Evolutionary conservation across 352 stramenopile species (phyloP), one percentile per base, ranked within the genome.

Genomic region (Pythium brachiatum): DNA sequence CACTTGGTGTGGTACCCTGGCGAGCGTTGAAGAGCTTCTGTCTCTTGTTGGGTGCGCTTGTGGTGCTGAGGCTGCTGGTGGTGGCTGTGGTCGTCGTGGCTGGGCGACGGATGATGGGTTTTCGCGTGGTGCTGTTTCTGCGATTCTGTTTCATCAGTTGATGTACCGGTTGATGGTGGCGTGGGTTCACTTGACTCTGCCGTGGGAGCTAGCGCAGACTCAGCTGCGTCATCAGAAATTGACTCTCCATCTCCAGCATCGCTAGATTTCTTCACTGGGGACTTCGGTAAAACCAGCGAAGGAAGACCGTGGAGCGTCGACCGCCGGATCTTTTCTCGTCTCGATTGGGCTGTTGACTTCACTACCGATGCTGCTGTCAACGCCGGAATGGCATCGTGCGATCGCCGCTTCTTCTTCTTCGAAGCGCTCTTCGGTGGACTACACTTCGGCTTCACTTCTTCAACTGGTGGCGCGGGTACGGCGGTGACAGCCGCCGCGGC

Each of bases 1-100:
- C 79, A 91, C 21, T 86, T 87, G 21, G 76, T 75, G 70, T 86
- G 82, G 53, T 91, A 91, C 15, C 38, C 36, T 16, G 56, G 66
- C n/a, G 66, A 67, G 8, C 51, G 41, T 29, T 55, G 57, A 1
- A 64, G 16, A 0, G 27, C 16, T 6, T 62, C 58, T 26, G 43
- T 55, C 47, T 57, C 56, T 16, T 57, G 15, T 18, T 57, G 20
- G 3, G 57, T 59, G 23, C 57, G 63, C 15, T 62, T 46, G 38
- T 46, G 7, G 38, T 21, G 13, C 1, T 41, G 34, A 8, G 15
- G 62, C 8, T 57, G 53, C 5, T 56, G 20, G 29, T 62, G 47
- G 8, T 62, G 41, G 2, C 13, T 18, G 20, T 53, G 11, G 36
- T 32, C 11, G 55, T 50, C n/a, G 53, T 0, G 44, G 25, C 20